A percentile compares a stretch with the other conserved stretches of the same genome.
phyloP scores from a whole-genome alignment of 345 rosid species.

The Sisymbrium irio region DNA sequence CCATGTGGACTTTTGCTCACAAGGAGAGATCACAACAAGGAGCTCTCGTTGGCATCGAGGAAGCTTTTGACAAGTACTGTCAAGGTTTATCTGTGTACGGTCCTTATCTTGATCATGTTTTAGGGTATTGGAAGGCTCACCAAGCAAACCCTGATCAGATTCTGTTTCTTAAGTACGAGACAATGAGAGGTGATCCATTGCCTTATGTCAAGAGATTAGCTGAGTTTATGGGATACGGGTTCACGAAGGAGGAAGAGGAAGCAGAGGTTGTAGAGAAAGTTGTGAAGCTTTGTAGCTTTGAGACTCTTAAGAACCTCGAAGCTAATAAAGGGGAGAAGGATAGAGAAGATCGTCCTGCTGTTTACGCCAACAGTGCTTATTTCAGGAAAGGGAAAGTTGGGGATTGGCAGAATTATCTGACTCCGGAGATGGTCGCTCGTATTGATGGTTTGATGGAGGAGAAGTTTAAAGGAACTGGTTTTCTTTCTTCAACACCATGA shows the following conservation, averaged over 20 bases:
- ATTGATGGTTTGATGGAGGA: conserved; percentile 29
- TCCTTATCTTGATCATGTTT: conserved; percentile 36
- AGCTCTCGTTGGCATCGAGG: conserved; percentile 11
- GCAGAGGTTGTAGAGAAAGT: conserved; percentile 26
- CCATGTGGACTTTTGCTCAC: conserved; percentile 33
- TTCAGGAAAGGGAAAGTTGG: conserved; percentile 47
- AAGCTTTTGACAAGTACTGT: conserved; percentile 33
- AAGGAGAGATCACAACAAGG: conserved; percentile 30
- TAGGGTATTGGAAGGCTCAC: conserved; percentile 35
- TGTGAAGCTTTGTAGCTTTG: conserved; percentile 38
- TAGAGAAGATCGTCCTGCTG: conserved; percentile 22
- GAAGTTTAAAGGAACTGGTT: conserved; percentile 30
- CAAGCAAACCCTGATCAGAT: conserved; percentile 23
- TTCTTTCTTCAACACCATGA: conserved; percentile 7
- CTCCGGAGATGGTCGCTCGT: conserved; percentile 37
- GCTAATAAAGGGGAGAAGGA: conserved; percentile 35
- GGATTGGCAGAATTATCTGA: conserved; percentile 39
- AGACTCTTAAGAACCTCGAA: conserved; percentile 38
- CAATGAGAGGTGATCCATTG: conserved; percentile 28
- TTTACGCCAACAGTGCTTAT: conserved; percentile 18
- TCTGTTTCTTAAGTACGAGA: conserved; percentile 33
- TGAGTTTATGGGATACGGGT: conserved; percentile 37
- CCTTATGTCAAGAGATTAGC: conserved; percentile 37
- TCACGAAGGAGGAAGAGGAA: conserved; percentile 26
- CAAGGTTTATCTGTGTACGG: conserved; percentile 31